Conservation (phyloP, 2,329 filamentous ascomycete genomes). For the Huntiella abstrusa region DNA sequence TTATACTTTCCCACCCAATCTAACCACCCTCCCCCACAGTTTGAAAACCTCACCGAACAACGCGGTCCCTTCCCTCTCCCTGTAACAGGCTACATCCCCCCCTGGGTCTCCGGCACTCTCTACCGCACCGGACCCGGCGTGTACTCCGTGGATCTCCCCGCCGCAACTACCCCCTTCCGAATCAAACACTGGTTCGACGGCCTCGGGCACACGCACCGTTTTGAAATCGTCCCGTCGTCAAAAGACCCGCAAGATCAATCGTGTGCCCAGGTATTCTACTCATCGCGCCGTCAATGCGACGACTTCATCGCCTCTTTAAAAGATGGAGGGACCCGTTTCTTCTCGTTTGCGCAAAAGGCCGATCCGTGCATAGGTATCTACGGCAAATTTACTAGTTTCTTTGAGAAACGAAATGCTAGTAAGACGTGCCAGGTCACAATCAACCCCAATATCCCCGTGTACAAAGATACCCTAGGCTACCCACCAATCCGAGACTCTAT, state of each 20-base stretch:
- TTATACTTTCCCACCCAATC: not conserved
- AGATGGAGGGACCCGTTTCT: slow-evolving; percentile 34
- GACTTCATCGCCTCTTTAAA: slow-evolving; percentile 40
- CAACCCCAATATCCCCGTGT: slow-evolving; percentile 42
- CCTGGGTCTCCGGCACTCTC: slow-evolving; percentile 51
- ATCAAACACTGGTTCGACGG: slow-evolving; percentile 70
- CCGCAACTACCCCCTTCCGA: slow-evolving; percentile 24
- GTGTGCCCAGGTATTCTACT: slow-evolving; percentile 39
- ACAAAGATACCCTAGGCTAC: slow-evolving; percentile 16
- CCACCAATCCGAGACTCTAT: slow-evolving; percentile 11
- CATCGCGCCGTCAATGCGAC: slow-evolving; percentile 50
- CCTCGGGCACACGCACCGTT: slow-evolving; percentile 51
- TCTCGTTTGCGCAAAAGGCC: slow-evolving; percentile 50
- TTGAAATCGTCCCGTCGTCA: slow-evolving; percentile 38
- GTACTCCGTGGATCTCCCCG: slow-evolving; percentile 31
- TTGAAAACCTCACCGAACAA: slow-evolving; percentile 48
- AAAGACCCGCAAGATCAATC: slow-evolving; percentile 12
- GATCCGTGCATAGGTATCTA: slow-evolving; percentile 62
- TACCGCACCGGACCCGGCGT: slow-evolving; percentile 59
- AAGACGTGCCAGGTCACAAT: slow-evolving; percentile 50
- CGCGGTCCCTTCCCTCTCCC: slow-evolving; percentile 42
- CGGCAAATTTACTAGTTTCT: slow-evolving; percentile 48
- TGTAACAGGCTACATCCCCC: slow-evolving; percentile 48
- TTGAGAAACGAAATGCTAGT: slow-evolving; percentile 21
- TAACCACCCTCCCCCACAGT: slow-evolving; percentile 25